Base-by-base conservation (phyloP, 1,139 yeast genomes). In the Geotrichum australiense region DNA sequence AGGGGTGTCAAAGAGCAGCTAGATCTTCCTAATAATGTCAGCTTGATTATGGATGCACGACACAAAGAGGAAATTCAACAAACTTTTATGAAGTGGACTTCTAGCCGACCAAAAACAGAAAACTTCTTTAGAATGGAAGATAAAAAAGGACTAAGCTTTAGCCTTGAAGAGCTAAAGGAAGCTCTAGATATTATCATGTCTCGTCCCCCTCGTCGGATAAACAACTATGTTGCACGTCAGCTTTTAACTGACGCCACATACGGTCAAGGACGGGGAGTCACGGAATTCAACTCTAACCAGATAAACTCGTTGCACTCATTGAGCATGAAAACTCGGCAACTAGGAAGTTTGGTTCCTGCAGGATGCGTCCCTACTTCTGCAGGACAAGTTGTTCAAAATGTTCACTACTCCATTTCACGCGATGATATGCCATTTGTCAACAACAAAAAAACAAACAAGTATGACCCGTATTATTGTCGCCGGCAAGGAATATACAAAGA, bases 151-250 rank as follows among this genome's bases (percentile, higher is more conserved):
- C 38, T 41, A 11, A 45, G 45, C 27, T 52, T 53, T 36, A 47
- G 51, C 24, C 35, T 51, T 30, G 53, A 48, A 19, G 55, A 53
- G 37, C 44, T 53, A 12, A 45, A 47, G 22, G 54, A 53, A 29
- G 53, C 47, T 22, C 35, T 53, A 3, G 51, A 48, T 35, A 50
- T 53, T 20, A 37, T 53, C 16, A 45, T 50, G 37, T 50, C 53
- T 1, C 43, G 57, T 12, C 57, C 57, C 1, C 57, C 57, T 2
- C 32, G 57, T 29, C 42, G 57, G 22, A 52, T 53, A 36, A 53
- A 53, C 41, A 40, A 47, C 18, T 51, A 47, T 42, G 48, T 52
- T 24, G 53, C 56, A 2, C 46, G 53, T 23, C 57, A 53, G 43
- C 42, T 53, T 5, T 41, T 53, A 24, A 50, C 56, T 1, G 52